Conservation (phyloP, 1,284 basidiomycete species). For the Melampsora americana region DNA sequence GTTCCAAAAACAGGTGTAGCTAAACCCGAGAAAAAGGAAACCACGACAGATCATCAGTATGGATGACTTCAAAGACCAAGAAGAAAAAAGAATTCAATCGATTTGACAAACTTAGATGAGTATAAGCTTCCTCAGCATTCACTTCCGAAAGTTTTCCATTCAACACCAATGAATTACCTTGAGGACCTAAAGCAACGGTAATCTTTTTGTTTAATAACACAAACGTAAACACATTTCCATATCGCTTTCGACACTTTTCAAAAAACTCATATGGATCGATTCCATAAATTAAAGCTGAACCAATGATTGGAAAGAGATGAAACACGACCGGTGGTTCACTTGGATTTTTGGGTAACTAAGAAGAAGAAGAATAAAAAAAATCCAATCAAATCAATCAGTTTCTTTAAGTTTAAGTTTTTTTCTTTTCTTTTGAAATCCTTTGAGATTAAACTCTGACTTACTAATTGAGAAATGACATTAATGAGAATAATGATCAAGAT, state of each 20-base stretch:
- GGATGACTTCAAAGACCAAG: constrained; percentile 5
- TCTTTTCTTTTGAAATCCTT: no score
- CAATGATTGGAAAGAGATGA: constrained; percentile 71
- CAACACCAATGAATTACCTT: constrained; percentile 90
- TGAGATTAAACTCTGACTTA: not conserved
- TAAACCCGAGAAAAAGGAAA: constrained; percentile 23
- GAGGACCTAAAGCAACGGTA: constrained; percentile 85
- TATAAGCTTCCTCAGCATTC: constrained; percentile 95
- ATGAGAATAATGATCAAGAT: not conserved
- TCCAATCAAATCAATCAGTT: no score
- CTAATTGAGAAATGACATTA: not conserved
- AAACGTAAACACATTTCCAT: constrained; percentile 86
- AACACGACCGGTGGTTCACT: constrained; percentile 70
- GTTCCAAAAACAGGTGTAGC: constrained; percentile 71
- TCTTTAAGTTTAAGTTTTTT: no score
- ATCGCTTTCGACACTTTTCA: constrained; percentile 71
- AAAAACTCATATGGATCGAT: constrained; percentile 76
- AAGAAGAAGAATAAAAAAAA: not conserved
- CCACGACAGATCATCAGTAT: no score
- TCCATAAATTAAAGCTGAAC: constrained; percentile 69
- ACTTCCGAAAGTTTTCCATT: constrained; percentile 89
- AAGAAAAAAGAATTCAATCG: not conserved
- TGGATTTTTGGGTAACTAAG: constrained; percentile 49
- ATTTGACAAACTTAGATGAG: constrained; percentile 59
- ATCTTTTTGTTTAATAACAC: constrained; percentile 81